Base-by-base conservation (phyloP, 139 green algal species). In the Pleodorina starrii region DNA sequence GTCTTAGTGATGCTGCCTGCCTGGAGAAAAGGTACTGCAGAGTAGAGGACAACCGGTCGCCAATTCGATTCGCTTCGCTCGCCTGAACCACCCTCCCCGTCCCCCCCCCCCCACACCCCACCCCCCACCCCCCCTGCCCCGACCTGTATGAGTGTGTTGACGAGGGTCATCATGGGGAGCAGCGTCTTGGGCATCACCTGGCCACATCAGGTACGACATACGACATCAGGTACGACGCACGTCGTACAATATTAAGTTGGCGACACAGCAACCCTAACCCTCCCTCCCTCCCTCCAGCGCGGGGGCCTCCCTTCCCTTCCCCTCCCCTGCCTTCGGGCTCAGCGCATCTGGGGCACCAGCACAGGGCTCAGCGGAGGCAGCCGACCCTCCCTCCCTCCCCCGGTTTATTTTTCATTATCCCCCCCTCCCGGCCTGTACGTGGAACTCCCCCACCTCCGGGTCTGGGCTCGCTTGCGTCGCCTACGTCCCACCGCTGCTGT, bases 101-200 rank as follows among this genome's bases (percentile, higher is more conserved):
- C 60, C 60, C 27, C 60, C 60, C 27, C n/a, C 63, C n/a, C 32
- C 63, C 63, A 74, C 63, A 35, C n/a, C 10, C 35, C 63, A 21
- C 63, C 32, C 63, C 44, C 46, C 75, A 48, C 4, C 59, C 57
- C 59, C 42, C 54, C 29, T n/a, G 5, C 19, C 36, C 87, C 5
- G 36, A 96, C 93, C 86, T 97, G 94, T 7, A 91, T 84, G 14
- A 96, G 74, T 90, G 96, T 97, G 72, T 96, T 96, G 76, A 95
- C 88, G 16, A 94, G 89, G 25, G 89, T 95, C 5, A 98, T 85
- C 84, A 96, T 90, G 51, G 96, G 94, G 57, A 98, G 90, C 87
- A 92, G 84, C 19, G 87, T 83, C 81, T 94, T 95, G 57, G 94
- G 80, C 94, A 98, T 96, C 14, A 95, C 92, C 94, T 95, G 89